Conservation (phyloP, 2,329 filamentous ascomycete species). For the Ploettnerulaceae sp. region DNA sequence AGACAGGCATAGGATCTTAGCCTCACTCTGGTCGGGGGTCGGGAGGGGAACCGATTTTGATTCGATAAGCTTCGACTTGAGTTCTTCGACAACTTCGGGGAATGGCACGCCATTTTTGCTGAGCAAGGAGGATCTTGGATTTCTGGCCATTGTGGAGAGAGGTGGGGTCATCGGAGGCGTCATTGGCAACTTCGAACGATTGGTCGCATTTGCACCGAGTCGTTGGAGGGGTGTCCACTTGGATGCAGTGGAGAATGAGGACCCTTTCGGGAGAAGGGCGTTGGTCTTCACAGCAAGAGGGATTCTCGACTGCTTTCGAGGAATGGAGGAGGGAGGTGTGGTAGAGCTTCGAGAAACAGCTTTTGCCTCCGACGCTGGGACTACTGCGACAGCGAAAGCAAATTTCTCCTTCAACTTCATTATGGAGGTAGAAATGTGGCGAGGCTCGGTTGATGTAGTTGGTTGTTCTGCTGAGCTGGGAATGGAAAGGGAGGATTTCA, state of each 20-base stretch:
- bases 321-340: slow-evolving; percentile 23
- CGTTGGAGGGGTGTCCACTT: slow-evolving; percentile 32
- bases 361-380: slow-evolving; percentile 19
- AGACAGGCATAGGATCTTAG: slow-evolving; percentile 18
- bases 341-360: slow-evolving; percentile 7
- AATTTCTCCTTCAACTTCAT: slow-evolving; percentile 23
- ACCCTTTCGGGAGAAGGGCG: slow-evolving; percentile 10
- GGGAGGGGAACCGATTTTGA: slow-evolving; percentile 37
- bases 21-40: slow-evolving; percentile 24
- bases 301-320: slow-evolving; percentile 25
- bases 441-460: slow-evolving; percentile 18
- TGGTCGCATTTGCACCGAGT: slow-evolving; percentile 28
- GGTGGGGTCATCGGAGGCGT: slow-evolving; percentile 30
- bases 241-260: slow-evolving; percentile 6
- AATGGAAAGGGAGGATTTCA: slow-evolving; percentile 19
- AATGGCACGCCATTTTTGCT: slow-evolving; percentile 24
- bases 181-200: slow-evolving; percentile 21
- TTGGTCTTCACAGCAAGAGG: slow-evolving; percentile 29
- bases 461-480: slow-evolving; percentile 25
- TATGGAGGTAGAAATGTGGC: background rate
- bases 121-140: slow-evolving; percentile 16
- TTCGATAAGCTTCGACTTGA: slow-evolving; percentile 21
- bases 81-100: slow-evolving; percentile 22
- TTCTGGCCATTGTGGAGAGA: slow-evolving; percentile 7
- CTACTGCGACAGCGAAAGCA: slow-evolving; percentile 17